Base-by-base conservation (phyloP, 2,329 filamentous ascomycete species). In the Coleophoma cylindrospora region DNA sequence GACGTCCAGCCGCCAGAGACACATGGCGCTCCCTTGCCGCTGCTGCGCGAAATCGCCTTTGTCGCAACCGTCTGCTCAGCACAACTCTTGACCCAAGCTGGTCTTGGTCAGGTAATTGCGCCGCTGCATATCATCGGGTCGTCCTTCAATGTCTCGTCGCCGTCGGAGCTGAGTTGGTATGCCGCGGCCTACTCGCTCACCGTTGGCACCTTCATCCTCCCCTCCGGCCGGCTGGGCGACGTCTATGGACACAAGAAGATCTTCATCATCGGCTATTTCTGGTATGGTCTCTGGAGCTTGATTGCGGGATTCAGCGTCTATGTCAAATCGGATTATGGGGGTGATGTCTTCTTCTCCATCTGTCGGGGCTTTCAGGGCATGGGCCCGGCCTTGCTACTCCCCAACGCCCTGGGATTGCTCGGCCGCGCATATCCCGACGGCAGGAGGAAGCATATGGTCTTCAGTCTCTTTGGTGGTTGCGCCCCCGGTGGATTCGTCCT, bases 141-240 rank as follows among this genome's bases (percentile, higher is more conserved):
- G 12, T 78, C 12, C 73, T 79, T 80, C 54, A 64, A 65, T 19
- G 62, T 75, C 46, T 66, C 60, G 3, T 67, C 70, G 2, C 61
- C 66, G 0, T 71, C 71, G 8, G 62, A 72, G 13, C 65, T 80
- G n/a, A 72, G 70, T 38, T 83, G 80, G 78, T 73, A 76, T 43
- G 70, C 79, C 12, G 77, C 78, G 1, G 77, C 76, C 2, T 84
- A 81, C 58, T 73, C 70, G 12, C 63, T 77, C 2, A 76, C 74
- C 0, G 73, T 76, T 54, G 70, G 75, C 3, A 69, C 74, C 1
- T 77, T 79, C 51, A 73, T 79, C 7, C 62, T 79, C 0, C 65
- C 75, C 3, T 70, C 68, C 8, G 76, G 76, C 8, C 71, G 76
- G 1, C 64, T 79, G 1, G 76, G 75, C 0, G 70, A 73, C 27